Percentiles rank a stretch among this genome's conserved stretches.
Conservation (phyloP, 805 yeast species). For the Metschnikowia santaceciliae region DNA sequence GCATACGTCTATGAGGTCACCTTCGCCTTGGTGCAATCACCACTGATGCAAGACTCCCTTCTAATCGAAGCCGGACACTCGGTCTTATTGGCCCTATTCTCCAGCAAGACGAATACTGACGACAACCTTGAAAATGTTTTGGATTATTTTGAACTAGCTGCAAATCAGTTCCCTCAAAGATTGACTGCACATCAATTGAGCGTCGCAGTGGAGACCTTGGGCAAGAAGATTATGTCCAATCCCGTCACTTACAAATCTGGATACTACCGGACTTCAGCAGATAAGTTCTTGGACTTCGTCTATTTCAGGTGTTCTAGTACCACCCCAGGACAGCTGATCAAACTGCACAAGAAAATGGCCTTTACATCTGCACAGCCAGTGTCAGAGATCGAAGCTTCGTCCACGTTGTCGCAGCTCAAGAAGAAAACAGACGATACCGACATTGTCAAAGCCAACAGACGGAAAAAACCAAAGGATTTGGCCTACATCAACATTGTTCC, state of each 20-base stretch:
- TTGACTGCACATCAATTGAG: conserved; percentile 53
- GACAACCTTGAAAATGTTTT: conserved; percentile 20
- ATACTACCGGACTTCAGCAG: conserved; percentile 18
- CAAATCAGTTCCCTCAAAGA: conserved; percentile 52
- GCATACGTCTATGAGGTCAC: conserved; percentile 28
- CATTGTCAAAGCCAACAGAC: conserved; percentile 28
- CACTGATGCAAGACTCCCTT: conserved; percentile 18
- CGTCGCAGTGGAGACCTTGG: conserved; percentile 55
- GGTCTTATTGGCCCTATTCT: conserved; percentile 39
- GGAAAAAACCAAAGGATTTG: conserved; percentile 31
- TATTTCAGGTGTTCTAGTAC: conserved; percentile 38
- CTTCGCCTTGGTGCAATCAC: conserved; percentile 27
- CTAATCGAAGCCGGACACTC: conserved; percentile 65
- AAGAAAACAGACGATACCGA: conserved; percentile 19
- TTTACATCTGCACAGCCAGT: conserved; percentile 39
- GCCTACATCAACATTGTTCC: conserved; percentile 13
- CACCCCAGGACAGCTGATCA: conserved; percentile 27
- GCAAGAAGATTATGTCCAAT: conserved; percentile 35
- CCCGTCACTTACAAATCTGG: conserved; percentile 16
- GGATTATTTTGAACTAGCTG: conserved; percentile 44
- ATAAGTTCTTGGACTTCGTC: conserved; percentile 41
- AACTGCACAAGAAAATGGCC: conserved; percentile 1
- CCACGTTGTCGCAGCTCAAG: conserved; percentile 30
- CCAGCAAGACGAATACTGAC: conserved; percentile 21
- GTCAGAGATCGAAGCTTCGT: conserved; percentile 32